Percentiles rank a stretch among this genome's conserved stretches.
These are phyloP conservation scores for Gonapodya prolifera DNA, from an alignment of 192 early-diverging fungal genomes.

Conservation along the genomic window DNA sequence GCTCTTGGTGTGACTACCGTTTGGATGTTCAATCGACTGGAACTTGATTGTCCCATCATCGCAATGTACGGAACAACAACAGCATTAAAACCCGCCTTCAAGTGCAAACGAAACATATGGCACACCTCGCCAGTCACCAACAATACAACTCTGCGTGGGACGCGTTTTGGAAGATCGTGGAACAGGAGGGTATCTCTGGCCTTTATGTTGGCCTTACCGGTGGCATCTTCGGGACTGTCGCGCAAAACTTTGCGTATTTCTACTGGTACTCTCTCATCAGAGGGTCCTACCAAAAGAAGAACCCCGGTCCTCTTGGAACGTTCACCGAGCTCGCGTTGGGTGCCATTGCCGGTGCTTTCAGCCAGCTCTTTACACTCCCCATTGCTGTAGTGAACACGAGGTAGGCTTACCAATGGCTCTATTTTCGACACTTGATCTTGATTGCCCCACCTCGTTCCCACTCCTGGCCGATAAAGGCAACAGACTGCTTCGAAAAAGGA, in stretches of 20 bases:
- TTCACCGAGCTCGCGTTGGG: constrained; percentile 76
- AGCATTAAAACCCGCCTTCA: constrained; percentile 94
- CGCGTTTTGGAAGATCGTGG: constrained; percentile 71
- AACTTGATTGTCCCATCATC: too few species aligned
- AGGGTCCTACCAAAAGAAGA: constrained; percentile 31
- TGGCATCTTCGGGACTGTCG: constrained; percentile 61
- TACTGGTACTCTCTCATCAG: constrained; percentile 70
- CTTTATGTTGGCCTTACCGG: constrained; percentile 80
- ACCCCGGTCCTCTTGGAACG: constrained; percentile 45
- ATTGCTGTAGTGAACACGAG: constrained; percentile 86
- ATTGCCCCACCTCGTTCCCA: too few species aligned
- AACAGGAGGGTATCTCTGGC: constrained; percentile 69
- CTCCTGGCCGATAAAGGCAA: too few species aligned
- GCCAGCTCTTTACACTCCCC: constrained; percentile 82
- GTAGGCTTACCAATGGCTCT: too few species aligned
- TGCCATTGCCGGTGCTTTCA: constrained; percentile 75
- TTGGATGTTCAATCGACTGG: not conserved
- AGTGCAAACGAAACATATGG: constrained; percentile 63
- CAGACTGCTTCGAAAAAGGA: constrained; percentile 64
- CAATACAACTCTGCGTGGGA: constrained; percentile 55
- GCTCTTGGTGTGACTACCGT: not conserved
- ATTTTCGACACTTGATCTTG: too few species aligned
- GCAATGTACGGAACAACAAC: too few species aligned
- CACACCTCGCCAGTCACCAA: constrained; percentile 15
- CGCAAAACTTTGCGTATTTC: constrained; percentile 66